Conservation (phyloP, 208 protist genomes). For the Kentomonas sorsogonicus region DNA sequence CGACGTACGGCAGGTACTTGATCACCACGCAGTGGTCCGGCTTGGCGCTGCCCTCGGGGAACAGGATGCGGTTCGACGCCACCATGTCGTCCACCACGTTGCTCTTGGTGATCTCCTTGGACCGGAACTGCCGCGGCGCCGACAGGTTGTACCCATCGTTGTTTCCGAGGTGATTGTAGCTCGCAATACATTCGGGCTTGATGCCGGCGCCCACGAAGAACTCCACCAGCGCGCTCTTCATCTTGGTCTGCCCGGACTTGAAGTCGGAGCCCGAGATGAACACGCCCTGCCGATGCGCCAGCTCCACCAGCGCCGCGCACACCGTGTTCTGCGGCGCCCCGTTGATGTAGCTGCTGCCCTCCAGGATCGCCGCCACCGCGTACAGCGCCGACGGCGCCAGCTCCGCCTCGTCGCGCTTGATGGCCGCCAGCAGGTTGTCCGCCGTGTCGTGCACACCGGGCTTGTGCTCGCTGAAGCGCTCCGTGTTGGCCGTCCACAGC, state of each 20-base stretch:
- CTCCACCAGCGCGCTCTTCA: slow-evolving; percentile 98
- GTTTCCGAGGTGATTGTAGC: slow-evolving; percentile 97
- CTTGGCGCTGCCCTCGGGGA: slow-evolving; percentile 78
- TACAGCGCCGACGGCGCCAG: slow-evolving; percentile 96
- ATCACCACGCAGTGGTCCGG: slow-evolving; percentile 99
- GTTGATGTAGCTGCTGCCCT: slow-evolving; percentile 97
- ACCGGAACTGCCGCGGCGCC: slow-evolving; percentile 94
- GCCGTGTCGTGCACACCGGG: slow-evolving; percentile 95
- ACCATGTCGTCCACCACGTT: slow-evolving; percentile 99
- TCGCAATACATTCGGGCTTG: slow-evolving; percentile 79
- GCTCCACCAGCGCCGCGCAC: slow-evolving; percentile 93
- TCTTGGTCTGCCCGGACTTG: slow-evolving; percentile 99
- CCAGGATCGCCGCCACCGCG: slow-evolving; percentile 95
- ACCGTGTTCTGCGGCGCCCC: slow-evolving; percentile 99
- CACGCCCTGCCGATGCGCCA: slow-evolving; percentile 85
- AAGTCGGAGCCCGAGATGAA: slow-evolving; percentile 98
- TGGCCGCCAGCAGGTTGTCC: slow-evolving; percentile 91
- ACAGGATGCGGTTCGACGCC: slow-evolving; percentile 94
- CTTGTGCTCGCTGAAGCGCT: slow-evolving; percentile 93
- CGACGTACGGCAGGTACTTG: slow-evolving; percentile 98
- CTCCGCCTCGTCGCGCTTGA: slow-evolving; percentile 87
- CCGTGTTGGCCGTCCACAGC: slow-evolving; percentile 99
- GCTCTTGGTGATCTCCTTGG: slow-evolving; percentile 99
- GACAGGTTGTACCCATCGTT: slow-evolving; percentile 99
- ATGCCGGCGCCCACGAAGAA: slow-evolving; percentile 96